Conservation (phyloP, 768 basidiomycete species). For the Lentinula aciculospora region DNA sequence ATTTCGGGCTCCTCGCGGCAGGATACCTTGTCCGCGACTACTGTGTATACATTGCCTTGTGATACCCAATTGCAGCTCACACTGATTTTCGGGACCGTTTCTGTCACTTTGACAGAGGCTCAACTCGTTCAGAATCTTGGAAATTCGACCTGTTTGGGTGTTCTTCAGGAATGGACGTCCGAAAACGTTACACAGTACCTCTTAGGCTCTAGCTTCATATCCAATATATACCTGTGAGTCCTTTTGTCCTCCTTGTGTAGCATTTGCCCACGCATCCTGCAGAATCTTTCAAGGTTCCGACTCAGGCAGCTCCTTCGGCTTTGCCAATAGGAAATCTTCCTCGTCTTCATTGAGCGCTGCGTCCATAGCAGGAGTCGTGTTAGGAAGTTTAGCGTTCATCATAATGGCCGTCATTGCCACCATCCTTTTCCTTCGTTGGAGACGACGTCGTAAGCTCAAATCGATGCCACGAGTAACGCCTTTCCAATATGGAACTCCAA, state of each 20-base stretch:
- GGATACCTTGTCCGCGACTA: not conserved
- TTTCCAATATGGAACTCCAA: not conserved
- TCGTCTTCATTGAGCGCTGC: not conserved
- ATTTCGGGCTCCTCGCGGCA: not conserved
- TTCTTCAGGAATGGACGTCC: constrained; percentile 2
- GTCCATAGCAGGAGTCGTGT: constrained; percentile 3
- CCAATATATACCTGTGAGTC: constrained; percentile 6
- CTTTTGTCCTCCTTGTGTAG: not conserved
- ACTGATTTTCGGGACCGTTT: not conserved
- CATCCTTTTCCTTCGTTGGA: not conserved
- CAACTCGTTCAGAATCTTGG: constrained; percentile 1
- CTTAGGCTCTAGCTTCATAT: not conserved
- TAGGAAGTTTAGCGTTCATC: constrained; percentile 3
- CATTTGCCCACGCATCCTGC: too few species aligned
- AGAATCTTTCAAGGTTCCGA: constrained; percentile 5
- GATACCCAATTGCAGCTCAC: constrained; percentile 1
- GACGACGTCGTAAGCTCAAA: not conserved
- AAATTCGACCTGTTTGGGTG: not conserved
- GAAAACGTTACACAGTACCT: not conserved
- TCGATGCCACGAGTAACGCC: not conserved
- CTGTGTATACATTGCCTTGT: constrained; percentile 1
- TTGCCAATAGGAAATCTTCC: not conserved
- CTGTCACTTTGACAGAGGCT: not conserved
- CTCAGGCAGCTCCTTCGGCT: not conserved
- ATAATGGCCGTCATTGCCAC: not conserved